phyloP scores from a whole-genome alignment of 331 rosid genomes.

The Phaseolus coccineus region DNA sequence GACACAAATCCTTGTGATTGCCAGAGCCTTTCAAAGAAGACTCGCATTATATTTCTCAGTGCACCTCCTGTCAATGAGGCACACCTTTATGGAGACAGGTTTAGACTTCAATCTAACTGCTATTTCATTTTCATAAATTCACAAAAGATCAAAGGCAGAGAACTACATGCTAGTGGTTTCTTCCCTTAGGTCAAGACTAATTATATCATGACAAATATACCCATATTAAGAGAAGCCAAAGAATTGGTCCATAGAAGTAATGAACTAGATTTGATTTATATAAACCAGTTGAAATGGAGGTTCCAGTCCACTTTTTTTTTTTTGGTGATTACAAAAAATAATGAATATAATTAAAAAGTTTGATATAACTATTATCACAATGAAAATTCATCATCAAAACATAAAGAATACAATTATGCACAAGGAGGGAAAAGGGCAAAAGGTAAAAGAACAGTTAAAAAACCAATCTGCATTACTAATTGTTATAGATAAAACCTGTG shows the following conservation, averaged over 20 bases:
- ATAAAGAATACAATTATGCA: too few species aligned
- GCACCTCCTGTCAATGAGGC: slow-evolving; percentile 75
- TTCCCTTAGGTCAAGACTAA: neutral
- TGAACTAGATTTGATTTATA: neutral
- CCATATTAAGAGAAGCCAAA: neutral
- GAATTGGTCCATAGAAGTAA: neutral
- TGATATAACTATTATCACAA: too few species aligned
- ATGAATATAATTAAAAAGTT: too few species aligned
- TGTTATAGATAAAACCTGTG: neutral
- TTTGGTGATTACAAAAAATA: too few species aligned
- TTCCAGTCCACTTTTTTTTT: too few species aligned
- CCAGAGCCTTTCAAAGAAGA: slow-evolving; percentile 78
- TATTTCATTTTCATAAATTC: slow-evolving; percentile 33
- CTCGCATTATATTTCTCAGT: slow-evolving; percentile 74
- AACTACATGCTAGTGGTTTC: neutral
- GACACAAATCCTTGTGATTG: slow-evolving; percentile 41
- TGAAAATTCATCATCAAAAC: too few species aligned
- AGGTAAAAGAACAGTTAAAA: too few species aligned
- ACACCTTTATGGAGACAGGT: slow-evolving; percentile 61
- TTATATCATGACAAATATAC: neutral
- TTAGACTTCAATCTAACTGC: neutral
- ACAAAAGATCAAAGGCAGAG: neutral
- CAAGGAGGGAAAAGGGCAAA: too few species aligned
- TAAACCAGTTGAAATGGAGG: too few species aligned
- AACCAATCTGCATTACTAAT: too few species aligned